Base-by-base conservation (phyloP, 2,329 filamentous ascomycete genomes). In the Pezicula rhizophila region DNA sequence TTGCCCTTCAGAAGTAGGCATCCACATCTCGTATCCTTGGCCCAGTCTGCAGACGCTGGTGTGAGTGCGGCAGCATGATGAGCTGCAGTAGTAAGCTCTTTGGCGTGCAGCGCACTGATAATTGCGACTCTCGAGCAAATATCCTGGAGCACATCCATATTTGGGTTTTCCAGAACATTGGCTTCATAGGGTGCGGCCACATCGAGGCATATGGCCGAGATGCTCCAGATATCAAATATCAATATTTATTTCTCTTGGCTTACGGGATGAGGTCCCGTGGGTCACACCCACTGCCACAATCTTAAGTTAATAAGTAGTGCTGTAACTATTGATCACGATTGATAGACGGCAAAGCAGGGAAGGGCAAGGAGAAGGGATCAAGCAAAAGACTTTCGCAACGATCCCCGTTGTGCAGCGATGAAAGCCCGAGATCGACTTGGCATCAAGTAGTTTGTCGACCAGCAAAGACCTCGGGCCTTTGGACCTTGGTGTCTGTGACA, bases 41-140 rank as follows among this genome's bases (percentile, higher is more conserved):
- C 52, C 58, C 57, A 58, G 35, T 53, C 52, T 49, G 57, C 53
- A 53, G 55, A 57, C 57, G 28, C 28, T 31, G 28, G 28, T 12
- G 28, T 31, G 28, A 31, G 55, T 53, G 52, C 57, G 58, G 60
- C 57, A 59, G 60, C 56, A 61, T 55, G 58, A 63, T 63, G 61
- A 60, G 61, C 49, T 63, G 60, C 61, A 62, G 57, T 58, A 63
- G 56, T 51, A 52, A 45, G 41, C 44, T 44, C 48, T 55, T 25
- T 11, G 18, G 40, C 18, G 17, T 23, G 15, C 15, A 17, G 52
- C 52, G 53, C 53, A 56, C 53, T 57, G 56, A 57, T 59, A 51
- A 51, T 37, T 48, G 47, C 49, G 46, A 45, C 47, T 46, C 50
- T 53, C 23, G 41, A 35, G 15, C 38, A 20, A 38, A 12, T 51